Base-by-base conservation (phyloP, 371 early-diverging fungal species). In the Mucor plumbeus region DNA sequence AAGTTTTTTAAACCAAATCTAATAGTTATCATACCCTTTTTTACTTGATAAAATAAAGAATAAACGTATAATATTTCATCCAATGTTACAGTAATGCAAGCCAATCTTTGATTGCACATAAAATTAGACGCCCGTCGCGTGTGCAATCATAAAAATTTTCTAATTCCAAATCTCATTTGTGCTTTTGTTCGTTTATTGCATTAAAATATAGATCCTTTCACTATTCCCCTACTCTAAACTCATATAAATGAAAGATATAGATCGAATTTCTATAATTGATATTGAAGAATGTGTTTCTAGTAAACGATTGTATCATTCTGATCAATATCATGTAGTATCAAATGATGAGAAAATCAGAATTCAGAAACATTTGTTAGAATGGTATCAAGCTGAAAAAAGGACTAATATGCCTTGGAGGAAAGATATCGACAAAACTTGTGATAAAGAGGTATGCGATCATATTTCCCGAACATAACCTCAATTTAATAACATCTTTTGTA, bases 351-450 rank as follows among this genome's bases (percentile, higher is more conserved):
- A 70, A 19, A n/a, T 53, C 3, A 53, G 63, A 11, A 68, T 90
- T n/a, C 87, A 83, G 56, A 35, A 70, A 7, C 68, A 72, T 19
- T 72, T 93, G 36, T 65, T 93, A 5, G 70, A 71, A 2, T 92
- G 92, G 91, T 93, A 85, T 64, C 90, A 91, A 57, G 59, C 60
- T 14, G 73, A 89, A 40, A 79, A 87, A 60, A 82, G 94, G 44
- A 78, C 76, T 4, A 81, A 79, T 26, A 76, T 93, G 75, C 94
- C 94, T 5, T 93, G 94, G 94, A 76, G 93, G 50, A 80, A 82
- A 58, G 74, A 64, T 11, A 67, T 21, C 44, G 64, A 76, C 19
- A 41, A 50, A 19, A 56, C 38, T 10, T 69, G 66, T 71, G 73
- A 78, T 60, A 59, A 53, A 10, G 55, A 75, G 65, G 68, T 63